Base-by-base conservation (phyloP, 169 alveolate species). In the Plasmodium falciparum region DNA sequence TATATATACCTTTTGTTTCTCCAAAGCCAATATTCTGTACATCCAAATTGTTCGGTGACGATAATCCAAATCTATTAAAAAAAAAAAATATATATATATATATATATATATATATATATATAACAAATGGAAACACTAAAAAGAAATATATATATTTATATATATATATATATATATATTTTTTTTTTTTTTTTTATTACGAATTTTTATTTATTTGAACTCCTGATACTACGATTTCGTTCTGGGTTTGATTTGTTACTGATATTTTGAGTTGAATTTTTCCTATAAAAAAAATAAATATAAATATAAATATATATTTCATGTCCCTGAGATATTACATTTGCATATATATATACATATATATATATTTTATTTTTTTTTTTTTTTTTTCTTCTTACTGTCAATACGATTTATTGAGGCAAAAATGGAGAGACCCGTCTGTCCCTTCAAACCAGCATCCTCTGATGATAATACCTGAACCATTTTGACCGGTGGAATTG, bases 121-220 rank as follows among this genome's bases (percentile, higher is more conserved):
- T 26, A 56, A 52, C 13, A 8, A 22, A n/a, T 33, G n/a, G 1
- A 12, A 72, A 29, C 12, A 17, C n/a, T 12, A 54, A 58, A 22
- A 9, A 69, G 3, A 54, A 56, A 73, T 33, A 33, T 33, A 33
- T 33, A 5, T 33, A 33, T 7, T 0, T 7, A 33, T 33, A 33
- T 33, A 33, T 7, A 33, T 33, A 33, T 33, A 33, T 5, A 33
- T 33, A 33, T 33, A 33, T 33, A n/a, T n/a, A n/a, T 24, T 24
- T 0, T 24, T 24, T 24, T 24, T 1, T 33, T 5, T 33, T 39
- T 39, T 39, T 39, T 39, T 2, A 29, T 76, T 76, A 76, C 73
- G 92, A 85, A 54, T 85, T 85, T 66, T 85, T 85, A 71, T 85
- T 85, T 71, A 85, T 85, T 33, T 85, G 92, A 33, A 85, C 71